Conservation (phyloP, 2,329 filamentous ascomycete species). For the Pyricularia sp. region DNA sequence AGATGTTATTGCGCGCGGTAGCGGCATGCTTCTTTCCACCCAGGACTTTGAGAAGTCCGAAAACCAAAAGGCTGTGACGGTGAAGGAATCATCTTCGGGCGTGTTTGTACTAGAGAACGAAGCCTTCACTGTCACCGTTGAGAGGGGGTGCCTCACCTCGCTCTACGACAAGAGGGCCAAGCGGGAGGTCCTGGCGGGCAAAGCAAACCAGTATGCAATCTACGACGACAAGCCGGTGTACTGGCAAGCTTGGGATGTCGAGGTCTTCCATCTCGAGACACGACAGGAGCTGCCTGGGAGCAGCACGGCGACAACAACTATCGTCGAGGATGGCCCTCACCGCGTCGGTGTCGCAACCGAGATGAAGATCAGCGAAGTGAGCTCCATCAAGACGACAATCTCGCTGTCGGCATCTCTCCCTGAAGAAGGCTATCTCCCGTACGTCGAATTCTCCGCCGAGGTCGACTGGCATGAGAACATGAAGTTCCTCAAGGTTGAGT, state of each 20-base stretch:
- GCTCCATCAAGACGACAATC: conserved; percentile 52
- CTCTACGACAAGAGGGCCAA: conserved; percentile 43
- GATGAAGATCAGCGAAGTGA: conserved; percentile 50
- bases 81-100: conserved; percentile 34
- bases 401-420: conserved; percentile 35
- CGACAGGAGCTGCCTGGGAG: conserved; percentile 40
- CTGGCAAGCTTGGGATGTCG: conserved; percentile 62
- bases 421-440: conserved; percentile 27
- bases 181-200: conserved; percentile 45
- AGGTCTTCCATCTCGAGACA: conserved; percentile 53
- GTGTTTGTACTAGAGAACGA: conserved; percentile 45
- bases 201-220: conserved; percentile 51
- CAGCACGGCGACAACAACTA: conserved; percentile 26
- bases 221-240: conserved; percentile 60
- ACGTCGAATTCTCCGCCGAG: conserved; percentile 45
- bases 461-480: conserved; percentile 57
- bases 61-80: conserved; percentile 21
- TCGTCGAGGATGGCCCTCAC: conserved; percentile 37
- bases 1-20: conserved; percentile 12
- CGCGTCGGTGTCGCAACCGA: conserved; percentile 45
- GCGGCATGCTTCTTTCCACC: conserved; percentile 11
- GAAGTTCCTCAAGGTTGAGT: conserved; percentile 61
- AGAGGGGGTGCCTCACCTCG: conserved; percentile 46
- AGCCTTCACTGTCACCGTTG: conserved; percentile 38
- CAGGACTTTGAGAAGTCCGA: not conserved